These are phyloP conservation scores for Hypericum perforatum DNA, from an alignment of 345 rosid species.

Conservation along the genomic window DNA sequence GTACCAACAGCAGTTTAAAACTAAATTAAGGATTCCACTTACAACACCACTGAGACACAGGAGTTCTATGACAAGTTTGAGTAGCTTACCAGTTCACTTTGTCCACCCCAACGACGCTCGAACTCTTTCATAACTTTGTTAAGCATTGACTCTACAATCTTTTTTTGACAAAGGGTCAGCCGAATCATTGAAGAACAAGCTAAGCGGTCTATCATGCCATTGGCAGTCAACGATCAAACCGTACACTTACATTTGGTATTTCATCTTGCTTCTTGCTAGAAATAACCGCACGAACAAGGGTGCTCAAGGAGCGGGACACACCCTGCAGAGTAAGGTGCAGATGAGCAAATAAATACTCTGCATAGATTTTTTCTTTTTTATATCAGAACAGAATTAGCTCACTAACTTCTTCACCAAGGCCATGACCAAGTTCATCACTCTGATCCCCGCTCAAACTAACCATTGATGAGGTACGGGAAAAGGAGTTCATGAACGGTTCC, in stretches of 20 bases:
- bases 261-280: constrained; percentile 23
- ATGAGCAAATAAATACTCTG: neutral
- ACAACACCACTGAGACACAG: too few species aligned
- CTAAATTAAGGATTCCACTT: too few species aligned
- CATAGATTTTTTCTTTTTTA: neutral
- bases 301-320: constrained; percentile 14
- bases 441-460: constrained; percentile 9
- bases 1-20: too few species aligned
- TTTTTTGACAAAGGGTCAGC: neutral
- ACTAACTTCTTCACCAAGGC: constrained; percentile 17
- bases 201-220: neutral
- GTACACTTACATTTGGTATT: constrained; percentile 20
- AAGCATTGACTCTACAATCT: constrained; percentile 27
- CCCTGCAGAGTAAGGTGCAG: constrained; percentile 10
- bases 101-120: constrained; percentile 14
- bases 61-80: too few species aligned
- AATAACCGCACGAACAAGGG: constrained; percentile 19
- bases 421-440: constrained; percentile 7
- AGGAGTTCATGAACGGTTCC: constrained; percentile 12
- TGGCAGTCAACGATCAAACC: neutral
- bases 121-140: constrained; percentile 23
- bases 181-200: neutral
- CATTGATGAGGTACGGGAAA: constrained; percentile 10
- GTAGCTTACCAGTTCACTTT: constrained; percentile 18
- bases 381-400: neutral